These are phyloP conservation scores for Prunus campanulata DNA, from an alignment of 306 rosid species.

Conservation along the genomic window DNA sequence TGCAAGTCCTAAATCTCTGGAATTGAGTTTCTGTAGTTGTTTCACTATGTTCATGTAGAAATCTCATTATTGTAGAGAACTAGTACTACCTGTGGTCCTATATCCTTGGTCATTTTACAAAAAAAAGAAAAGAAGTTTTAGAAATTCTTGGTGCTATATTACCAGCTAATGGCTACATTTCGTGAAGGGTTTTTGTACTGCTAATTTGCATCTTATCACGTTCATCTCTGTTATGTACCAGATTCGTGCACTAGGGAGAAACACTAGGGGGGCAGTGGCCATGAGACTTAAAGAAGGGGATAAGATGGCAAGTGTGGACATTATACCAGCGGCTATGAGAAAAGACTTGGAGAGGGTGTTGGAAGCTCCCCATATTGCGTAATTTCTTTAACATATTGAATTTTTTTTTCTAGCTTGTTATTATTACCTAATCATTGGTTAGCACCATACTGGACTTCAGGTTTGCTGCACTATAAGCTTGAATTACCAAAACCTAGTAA, in stretches of 20 bases:
- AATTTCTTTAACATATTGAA: conserved; percentile 25
- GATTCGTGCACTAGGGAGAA: conserved; percentile 85
- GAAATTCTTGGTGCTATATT: background rate
- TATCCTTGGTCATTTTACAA: background rate
- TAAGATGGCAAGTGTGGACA: conserved; percentile 91
- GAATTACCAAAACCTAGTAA: background rate
- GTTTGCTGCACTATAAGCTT: background rate
- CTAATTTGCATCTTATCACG: conserved; percentile 7
- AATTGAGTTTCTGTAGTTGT: background rate
- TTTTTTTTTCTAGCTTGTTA: conserved; percentile 15
- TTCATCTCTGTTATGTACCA: conserved; percentile 35
- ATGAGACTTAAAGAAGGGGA: conserved; percentile 85
- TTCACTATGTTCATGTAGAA: background rate
- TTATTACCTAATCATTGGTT: conserved; percentile 4
- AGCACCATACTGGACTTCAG: conserved; percentile 10
- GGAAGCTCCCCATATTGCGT: conserved; percentile 49
- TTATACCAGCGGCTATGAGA: conserved; percentile 77
- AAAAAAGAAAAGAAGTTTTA: background rate
- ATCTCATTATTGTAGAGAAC: background rate
- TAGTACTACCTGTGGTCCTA: background rate
- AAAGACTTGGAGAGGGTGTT: conserved; percentile 47
- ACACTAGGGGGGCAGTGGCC: conserved; percentile 82
- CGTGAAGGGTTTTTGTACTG: background rate
- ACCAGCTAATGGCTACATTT: background rate
- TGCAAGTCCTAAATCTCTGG: background rate